phyloP scores from a whole-genome alignment of 352 stramenopile species.

The Phytophthora multivora region DNA sequence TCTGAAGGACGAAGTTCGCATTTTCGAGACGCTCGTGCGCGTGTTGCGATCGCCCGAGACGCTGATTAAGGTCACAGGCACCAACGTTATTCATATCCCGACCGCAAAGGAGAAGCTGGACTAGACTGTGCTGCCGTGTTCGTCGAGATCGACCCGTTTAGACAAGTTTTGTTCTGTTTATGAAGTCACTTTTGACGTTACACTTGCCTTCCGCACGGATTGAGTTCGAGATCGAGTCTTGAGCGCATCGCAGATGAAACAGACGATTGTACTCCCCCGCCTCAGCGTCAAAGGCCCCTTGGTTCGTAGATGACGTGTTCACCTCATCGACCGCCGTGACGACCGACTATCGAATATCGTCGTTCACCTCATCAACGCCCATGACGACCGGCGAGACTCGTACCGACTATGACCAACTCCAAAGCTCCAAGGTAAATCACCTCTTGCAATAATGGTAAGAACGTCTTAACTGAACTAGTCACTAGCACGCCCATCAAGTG shows the following conservation, averaged over 20 bases:
- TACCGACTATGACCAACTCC: slow-evolving; percentile 2
- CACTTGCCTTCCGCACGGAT: too few species aligned
- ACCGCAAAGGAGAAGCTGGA: slow-evolving; percentile 86
- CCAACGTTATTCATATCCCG: slow-evolving; percentile 88
- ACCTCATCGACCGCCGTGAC: slow-evolving; percentile 7
- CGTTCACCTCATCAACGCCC: slow-evolving; percentile 9
- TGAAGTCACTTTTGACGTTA: not conserved
- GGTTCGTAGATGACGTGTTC: too few species aligned
- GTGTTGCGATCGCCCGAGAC: slow-evolving; percentile 86
- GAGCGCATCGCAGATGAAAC: too few species aligned
- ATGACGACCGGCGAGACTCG: slow-evolving; percentile 12
- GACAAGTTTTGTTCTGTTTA: slow-evolving; percentile 5
- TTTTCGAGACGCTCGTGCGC: slow-evolving; percentile 89
- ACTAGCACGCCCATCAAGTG: too few species aligned
- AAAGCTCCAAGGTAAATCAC: too few species aligned
- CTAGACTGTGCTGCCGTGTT: slow-evolving; percentile 21
- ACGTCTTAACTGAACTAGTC: too few species aligned
- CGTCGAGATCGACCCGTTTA: not conserved
- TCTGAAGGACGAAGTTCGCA: slow-evolving; percentile 86
- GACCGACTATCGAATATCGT: slow-evolving; percentile 6
- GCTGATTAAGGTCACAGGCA: slow-evolving; percentile 83
- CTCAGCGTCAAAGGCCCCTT: too few species aligned
- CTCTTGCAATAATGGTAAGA: too few species aligned
- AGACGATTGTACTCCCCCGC: not conserved
- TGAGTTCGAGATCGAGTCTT: too few species aligned